Evolutionary conservation across 164 flowering plant species (phyloP), one percentile per base, ranked within the genome.

Genomic region (Liriodendron chinense): DNA sequence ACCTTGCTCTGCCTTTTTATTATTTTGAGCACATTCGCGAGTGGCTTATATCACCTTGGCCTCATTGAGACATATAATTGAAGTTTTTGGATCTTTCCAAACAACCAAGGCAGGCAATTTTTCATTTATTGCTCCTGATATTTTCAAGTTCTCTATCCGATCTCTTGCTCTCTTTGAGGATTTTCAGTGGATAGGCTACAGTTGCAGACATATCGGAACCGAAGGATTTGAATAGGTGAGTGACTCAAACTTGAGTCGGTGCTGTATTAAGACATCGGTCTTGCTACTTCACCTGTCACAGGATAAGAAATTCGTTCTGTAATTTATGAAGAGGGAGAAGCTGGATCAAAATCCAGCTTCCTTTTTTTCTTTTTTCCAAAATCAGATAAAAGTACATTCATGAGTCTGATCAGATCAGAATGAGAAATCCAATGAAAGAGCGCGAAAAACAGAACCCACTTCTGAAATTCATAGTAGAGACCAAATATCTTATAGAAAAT

Each of bases 21-120:
- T 61, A 24, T 47, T 69, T 47, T 70, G 64, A 67, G 69, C 68
- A 72, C 26, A 68, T 66, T 74, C 78, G 71, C 73, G 20, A 68
- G 65, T 69, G 68, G 47, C 50, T 69, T 75, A 49, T 69, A 25
- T 65, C 71, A 56, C 56, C 62, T 53, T 72, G 64, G 72, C 78
- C 76, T 68, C 65, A 74, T 74, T 47, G 65, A 64, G 47, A 64
- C 56, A 73, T 18, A 13, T 48, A 66, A 66, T 48, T 57, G 34
- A 47, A 16, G 22, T 59, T 71, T 49, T 74, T 25, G 77, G 57
- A 53, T 65, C 64, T 74, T 78, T 57, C 23, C 23, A 64, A 47
- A 22, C 56, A 48, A n/a, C 25, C 69, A 57, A 61, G 66, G 47
- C 26, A 59, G 24, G 25, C 24, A 6, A 10, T 18, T 57, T 26